Base-by-base conservation (phyloP, 2,329 filamentous ascomycete species). In the Chaetomiaceae sp. region DNA sequence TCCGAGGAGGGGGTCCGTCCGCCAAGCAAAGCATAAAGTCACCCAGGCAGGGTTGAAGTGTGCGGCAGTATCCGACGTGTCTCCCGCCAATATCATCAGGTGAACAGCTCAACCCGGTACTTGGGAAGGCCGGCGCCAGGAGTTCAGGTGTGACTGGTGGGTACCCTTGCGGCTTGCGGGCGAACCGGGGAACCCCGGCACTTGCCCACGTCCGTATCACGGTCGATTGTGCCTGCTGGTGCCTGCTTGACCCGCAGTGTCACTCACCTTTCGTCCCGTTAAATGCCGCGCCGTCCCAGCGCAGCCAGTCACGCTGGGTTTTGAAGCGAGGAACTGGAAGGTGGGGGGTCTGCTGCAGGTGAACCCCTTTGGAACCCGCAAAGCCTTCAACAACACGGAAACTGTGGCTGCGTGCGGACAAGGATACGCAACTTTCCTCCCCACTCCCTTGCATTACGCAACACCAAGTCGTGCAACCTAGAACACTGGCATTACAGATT, bases 21-120 rank as follows among this genome's bases (percentile, higher is more conserved):
- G 27, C 29, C 36, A 43, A 51, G 42, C 42, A 27, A 6, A 30
- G n/a, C n/a, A n/a, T n/a, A n/a, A n/a, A n/a, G n/a, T n/a, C n/a
- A n/a, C n/a, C n/a, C n/a, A 36, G n/a, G 32, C 10, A 11, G 18
- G n/a, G 30, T 47, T 11, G 20, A 18, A 16, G 6, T 13, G 2
- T 14, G 44, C 40, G 51, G 50, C 43, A 53, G 23, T 20, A 53
- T 21, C 50, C 50, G 50, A 37, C 32, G 14, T 23, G 27, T 21
- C 21, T n/a, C 11, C 27, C 36, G 18, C 20, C 9, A 21, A 29
- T 5, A 27, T 27, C 42, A 18, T 32, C 33, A 16, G 48, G 30
- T 30, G 21, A 38, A 43, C 27, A 14, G 14, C 33, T 9, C 6
- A 18, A 44, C 20, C 37, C 13, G 11, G n/a, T 21, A 16, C 0